These are phyloP conservation scores for Sphagnum fallax DNA, from an alignment of 228 moss, liverwort and hornwort genomes.

Conservation along the genomic window DNA sequence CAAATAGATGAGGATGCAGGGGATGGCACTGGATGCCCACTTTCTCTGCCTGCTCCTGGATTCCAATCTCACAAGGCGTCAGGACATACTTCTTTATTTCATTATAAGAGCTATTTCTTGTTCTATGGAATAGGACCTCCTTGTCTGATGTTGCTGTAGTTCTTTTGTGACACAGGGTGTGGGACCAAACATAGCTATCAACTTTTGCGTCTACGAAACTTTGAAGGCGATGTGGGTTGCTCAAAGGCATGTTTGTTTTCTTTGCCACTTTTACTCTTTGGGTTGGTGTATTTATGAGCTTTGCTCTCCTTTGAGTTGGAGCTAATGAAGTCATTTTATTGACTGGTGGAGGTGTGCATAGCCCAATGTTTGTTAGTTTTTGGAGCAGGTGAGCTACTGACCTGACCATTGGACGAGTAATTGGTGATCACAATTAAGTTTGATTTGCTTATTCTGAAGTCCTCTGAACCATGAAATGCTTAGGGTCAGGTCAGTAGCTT, in stretches of 20 bases:
- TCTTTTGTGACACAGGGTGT: constrained; percentile 52
- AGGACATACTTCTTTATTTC: neutral
- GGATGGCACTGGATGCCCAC: neutral
- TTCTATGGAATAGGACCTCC: neutral
- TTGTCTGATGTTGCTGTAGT: neutral
- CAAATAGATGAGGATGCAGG: neutral
- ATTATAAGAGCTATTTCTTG: neutral
- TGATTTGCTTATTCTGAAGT: too few relatives aligned
- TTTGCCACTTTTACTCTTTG: neutral
- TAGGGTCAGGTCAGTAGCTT: too few relatives aligned
- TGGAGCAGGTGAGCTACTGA: too few relatives aligned
- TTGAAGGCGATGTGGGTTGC: constrained; percentile 91
- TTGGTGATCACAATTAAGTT: too few relatives aligned
- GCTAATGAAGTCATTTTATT: too few relatives aligned
- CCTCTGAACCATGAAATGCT: too few relatives aligned
- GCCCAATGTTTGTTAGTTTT: too few relatives aligned
- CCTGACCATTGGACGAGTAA: too few relatives aligned
- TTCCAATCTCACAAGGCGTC: too few relatives aligned
- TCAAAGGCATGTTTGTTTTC: constrained; percentile 36
- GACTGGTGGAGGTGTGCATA: too few relatives aligned
- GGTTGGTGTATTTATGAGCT: neutral
- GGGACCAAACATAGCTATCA: constrained; percentile 95
- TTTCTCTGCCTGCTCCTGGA: neutral
- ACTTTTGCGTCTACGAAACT: constrained; percentile 98
- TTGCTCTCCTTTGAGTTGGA: too few relatives aligned